These are phyloP conservation scores for Physcomitrellopsis africana DNA, from an alignment of 225 moss, liverwort and hornwort species.

Conservation along the genomic window DNA sequence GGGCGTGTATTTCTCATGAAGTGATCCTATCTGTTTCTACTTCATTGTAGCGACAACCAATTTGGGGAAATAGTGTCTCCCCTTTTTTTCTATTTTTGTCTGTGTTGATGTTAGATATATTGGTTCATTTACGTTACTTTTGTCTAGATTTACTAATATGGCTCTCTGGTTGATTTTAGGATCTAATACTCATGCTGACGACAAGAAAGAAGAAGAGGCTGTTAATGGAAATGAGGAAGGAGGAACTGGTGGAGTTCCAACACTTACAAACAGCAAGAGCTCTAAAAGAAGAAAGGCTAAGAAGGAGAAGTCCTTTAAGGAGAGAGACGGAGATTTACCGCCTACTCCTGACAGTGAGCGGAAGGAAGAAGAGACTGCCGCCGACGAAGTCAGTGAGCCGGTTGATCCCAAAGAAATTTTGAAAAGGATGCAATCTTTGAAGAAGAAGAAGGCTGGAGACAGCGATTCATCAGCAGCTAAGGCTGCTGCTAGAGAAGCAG, in stretches of 20 bases:
- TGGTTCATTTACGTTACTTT: neutral
- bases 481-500: conserved; percentile 69
- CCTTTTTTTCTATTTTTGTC: no score
- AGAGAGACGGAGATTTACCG: conserved; percentile 28
- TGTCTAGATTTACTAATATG: neutral
- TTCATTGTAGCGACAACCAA: no score
- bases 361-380: conserved; percentile 16
- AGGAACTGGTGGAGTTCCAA: conserved; percentile 6
- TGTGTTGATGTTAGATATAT: no score
- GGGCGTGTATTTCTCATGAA: no score
- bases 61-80: no score
- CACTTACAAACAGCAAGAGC: conserved; percentile 33
- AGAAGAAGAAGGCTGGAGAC: conserved; percentile 33
- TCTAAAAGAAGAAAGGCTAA: conserved; percentile 37
- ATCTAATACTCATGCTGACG: neutral
- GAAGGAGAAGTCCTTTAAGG: conserved; percentile 39
- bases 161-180: neutral
- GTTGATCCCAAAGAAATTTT: conserved; percentile 36
- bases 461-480: conserved; percentile 38
- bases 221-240: conserved; percentile 23
- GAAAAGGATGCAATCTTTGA: conserved; percentile 28
- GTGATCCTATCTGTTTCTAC: no score
- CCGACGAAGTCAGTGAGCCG: conserved; percentile 18
- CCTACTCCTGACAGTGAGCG: conserved; percentile 16
- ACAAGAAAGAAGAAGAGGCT: conserved; percentile 15